phyloP scores from a whole-genome alignment of 2,329 filamentous ascomycete genomes.

The Pseudocercospora macadamiae region DNA sequence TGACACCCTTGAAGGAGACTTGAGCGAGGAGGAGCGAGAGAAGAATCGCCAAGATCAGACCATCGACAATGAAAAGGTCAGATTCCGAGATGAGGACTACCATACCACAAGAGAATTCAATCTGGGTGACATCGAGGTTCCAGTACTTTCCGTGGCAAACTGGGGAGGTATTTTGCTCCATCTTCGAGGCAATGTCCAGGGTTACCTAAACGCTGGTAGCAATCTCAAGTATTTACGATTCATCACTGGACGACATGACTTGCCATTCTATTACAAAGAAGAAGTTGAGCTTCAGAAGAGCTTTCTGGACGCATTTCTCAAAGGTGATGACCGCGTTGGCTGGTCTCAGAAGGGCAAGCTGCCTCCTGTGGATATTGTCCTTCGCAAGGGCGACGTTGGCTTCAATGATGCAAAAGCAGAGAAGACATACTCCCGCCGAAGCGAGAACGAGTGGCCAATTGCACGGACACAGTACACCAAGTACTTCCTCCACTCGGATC shows the following conservation, averaged over 20 bases:
- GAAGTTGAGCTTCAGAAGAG: constrained; percentile 68
- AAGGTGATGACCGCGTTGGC: constrained; percentile 64
- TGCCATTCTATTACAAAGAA: constrained; percentile 72
- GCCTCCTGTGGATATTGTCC: constrained; percentile 61
- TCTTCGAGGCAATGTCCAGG: constrained; percentile 69
- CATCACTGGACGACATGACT: constrained; percentile 70
- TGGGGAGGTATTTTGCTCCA: constrained; percentile 73
- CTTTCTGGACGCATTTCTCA: constrained; percentile 73
- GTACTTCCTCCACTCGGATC: constrained; percentile 59
- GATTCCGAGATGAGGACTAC: constrained; percentile 65
- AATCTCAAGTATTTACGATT: constrained; percentile 70
- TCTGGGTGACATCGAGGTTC: constrained; percentile 67
- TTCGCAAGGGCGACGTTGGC: constrained; percentile 69
- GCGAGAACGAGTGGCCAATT: constrained; percentile 69
- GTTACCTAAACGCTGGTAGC: constrained; percentile 65
- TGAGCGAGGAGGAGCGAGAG: constrained; percentile 56
- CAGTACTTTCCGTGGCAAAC: constrained; percentile 68
- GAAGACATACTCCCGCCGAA: constrained; percentile 56
- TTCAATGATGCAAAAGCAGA: constrained; percentile 67
- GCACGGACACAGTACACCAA: constrained; percentile 65
- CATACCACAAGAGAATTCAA: constrained; percentile 68
- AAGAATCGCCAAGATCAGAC: constrained; percentile 49
- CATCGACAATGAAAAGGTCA: constrained; percentile 52
- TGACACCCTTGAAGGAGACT: constrained; percentile 61
- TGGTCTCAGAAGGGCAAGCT: constrained; percentile 63